Base-by-base conservation (phyloP, 2,329 filamentous ascomycete species). In the Aspergillus arachidicola region DNA sequence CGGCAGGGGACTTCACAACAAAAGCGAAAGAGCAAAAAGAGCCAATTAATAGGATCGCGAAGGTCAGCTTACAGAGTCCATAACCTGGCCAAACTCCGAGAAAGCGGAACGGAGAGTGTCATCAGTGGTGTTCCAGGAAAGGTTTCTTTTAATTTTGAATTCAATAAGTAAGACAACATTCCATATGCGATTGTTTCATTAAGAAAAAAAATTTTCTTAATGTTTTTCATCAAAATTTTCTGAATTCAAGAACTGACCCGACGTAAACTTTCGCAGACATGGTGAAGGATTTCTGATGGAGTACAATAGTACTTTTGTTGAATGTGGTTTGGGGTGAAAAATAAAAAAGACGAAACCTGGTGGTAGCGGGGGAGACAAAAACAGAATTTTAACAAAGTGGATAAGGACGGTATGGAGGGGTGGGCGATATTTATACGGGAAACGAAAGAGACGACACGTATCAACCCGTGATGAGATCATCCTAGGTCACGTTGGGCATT, bases 191-290 rank as follows among this genome's bases (percentile, higher is more conserved):
- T 41, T 41, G 23, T 23, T 46, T 46, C n/a, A 23, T 46, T 14
- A 46, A 23, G 21, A 45, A 12, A 23, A 23, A 23, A 23, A 23
- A n/a, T 21, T 23, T 45, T 4, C 23, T 45, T 5, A 16, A 23
- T 12, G 14, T 16, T 10, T n/a, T 41, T 41, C 14, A 9, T 9
- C 1, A 5, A 41, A 19, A 2, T 41, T 41, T 46, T 46, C 6
- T 48, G 23, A 48, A 48, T 48, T 48, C 21, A 48, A 48, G 45
- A 48, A 48, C 45, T 48, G 23, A 48, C 45, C 45, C 45, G 12
- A 48, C 45, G 45, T 48, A 48, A 19, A 48, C 2, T 23, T 48
- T 48, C 21, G 26, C 26, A 28, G 45, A 48, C 45, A 48, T 48
- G 21, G 21, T 28, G 45, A 48, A 21, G n/a, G 23, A 34, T 48